Conservation (phyloP, 441 rosid species). For the Raphanus hybrid region DNA sequence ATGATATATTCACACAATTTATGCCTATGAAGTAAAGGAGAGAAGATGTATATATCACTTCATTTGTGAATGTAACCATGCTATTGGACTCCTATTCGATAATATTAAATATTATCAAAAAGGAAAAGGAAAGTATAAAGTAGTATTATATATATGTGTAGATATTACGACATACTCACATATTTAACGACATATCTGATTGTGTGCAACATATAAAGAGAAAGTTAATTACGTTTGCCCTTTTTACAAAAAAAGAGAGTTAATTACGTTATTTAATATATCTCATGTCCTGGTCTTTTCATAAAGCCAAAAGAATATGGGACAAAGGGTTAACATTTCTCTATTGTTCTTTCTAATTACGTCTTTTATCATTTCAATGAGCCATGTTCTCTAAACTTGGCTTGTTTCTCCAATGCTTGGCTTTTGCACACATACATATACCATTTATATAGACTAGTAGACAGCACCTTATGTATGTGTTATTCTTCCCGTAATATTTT, state of each 20-base stretch:
- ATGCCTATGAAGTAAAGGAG: conserved; percentile 5
- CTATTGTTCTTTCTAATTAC: conserved; percentile 25
- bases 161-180: not conserved
- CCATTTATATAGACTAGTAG: not conserved
- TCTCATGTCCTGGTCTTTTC: conserved; percentile 23
- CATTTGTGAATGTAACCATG: not conserved
- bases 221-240: not conserved
- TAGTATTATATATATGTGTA: not conserved
- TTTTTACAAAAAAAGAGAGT: not conserved
- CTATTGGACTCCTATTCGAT: conserved; percentile 13
- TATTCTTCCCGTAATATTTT: not conserved
- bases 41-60: not conserved
- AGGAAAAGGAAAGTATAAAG: not conserved
- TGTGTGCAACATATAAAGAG: conserved; percentile 3
- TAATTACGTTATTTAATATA: not conserved
- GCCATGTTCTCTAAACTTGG: conserved; percentile 36
- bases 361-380: conserved; percentile 28
- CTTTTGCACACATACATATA: not conserved
- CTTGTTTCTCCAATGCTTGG: conserved; percentile 13
- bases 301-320: conserved; percentile 30
- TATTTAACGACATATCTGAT: not conserved
- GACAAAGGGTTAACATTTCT: conserved; percentile 11
- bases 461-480: not conserved
- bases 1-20: not conserved
- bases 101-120: not conserved